Evolutionary conservation across 1,139 yeast genomes (phyloP).

Genomic region (Candida sanyaensis): DNA sequence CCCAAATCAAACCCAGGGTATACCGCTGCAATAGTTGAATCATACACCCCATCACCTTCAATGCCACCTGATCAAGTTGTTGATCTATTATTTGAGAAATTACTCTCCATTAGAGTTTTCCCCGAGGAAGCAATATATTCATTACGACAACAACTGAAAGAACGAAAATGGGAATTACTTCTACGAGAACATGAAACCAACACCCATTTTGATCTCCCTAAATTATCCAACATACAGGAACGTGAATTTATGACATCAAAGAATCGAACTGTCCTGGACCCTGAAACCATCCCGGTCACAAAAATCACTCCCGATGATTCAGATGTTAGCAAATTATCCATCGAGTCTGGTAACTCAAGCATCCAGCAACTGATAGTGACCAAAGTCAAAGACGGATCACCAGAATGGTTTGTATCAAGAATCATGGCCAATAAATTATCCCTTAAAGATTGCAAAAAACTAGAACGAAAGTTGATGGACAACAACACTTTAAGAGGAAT

Average conservation of each 20-base stretch:
- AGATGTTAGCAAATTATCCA: slow-evolving; percentile 8
- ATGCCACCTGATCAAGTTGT: slow-evolving; percentile 41
- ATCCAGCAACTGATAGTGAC: too few species aligned
- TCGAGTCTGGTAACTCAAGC: slow-evolving; percentile 11
- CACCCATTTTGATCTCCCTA: slow-evolving; percentile 34
- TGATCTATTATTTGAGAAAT: slow-evolving; percentile 38
- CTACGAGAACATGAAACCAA: slow-evolving; percentile 44
- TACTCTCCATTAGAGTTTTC: slow-evolving; percentile 41
- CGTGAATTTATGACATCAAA: neutral
- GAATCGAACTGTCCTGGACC: too few species aligned
- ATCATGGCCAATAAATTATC: slow-evolving; percentile 38
- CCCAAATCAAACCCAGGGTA: slow-evolving; percentile 20
- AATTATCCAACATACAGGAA: slow-evolving; percentile 13
- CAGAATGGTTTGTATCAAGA: slow-evolving; percentile 45
- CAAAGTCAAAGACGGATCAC: slow-evolving; percentile 39
- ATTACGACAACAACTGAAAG: slow-evolving; percentile 32
- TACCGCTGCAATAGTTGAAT: too few species aligned
- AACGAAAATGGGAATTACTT: slow-evolving; percentile 49
- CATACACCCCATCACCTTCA: slow-evolving; percentile 22
- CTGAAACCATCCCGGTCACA: slow-evolving; percentile 7
- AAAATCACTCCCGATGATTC: slow-evolving; percentile 7
- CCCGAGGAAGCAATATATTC: slow-evolving; percentile 35
- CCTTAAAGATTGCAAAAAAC: slow-evolving; percentile 34
- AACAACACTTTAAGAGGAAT: slow-evolving; percentile 21
- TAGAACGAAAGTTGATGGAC: slow-evolving; percentile 35